A percentile compares a stretch with the other conserved stretches of the same genome.
phyloP scores from a whole-genome alignment of 306 rosid species.

The Hippophae rhamnoides region DNA sequence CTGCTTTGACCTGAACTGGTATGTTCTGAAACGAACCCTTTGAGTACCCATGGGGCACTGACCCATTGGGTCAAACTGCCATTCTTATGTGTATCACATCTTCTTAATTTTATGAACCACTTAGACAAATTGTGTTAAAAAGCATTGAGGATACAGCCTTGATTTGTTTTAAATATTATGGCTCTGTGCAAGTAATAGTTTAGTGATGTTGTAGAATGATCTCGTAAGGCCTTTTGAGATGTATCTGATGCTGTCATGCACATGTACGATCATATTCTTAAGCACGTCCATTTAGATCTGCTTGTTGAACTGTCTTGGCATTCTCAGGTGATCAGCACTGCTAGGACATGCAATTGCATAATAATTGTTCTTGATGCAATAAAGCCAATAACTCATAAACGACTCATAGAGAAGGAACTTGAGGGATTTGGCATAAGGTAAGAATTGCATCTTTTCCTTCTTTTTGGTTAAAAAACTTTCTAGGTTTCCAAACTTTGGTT shows the following conservation, averaged over 20 bases:
- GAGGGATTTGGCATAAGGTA: constrained; percentile 99
- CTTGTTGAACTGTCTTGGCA: constrained; percentile 17
- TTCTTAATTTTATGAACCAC: too few species aligned
- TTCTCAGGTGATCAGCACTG: constrained; percentile 91
- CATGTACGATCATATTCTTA: constrained; percentile 2
- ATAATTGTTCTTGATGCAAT: constrained; percentile 96
- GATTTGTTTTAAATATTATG: neutral
- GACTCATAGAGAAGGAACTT: constrained; percentile 90
- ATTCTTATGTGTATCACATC: too few species aligned
- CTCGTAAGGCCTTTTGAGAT: neutral
- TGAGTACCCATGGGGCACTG: too few species aligned
- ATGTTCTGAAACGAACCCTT: too few species aligned
- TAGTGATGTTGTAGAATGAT: neutral
- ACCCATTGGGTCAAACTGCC: too few species aligned
- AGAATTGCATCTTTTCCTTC: neutral
- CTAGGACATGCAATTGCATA: constrained; percentile 97
- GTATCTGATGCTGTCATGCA: neutral
- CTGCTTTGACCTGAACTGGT: too few species aligned
- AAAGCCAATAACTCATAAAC: constrained; percentile 96
- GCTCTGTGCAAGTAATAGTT: neutral
- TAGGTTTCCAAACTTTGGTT: too few species aligned
- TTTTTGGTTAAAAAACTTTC: constrained; percentile 11
- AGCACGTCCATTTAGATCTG: constrained; percentile 6
- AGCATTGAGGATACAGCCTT: too few species aligned
- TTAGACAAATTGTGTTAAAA: too few species aligned